Evolutionary conservation across 2,329 filamentous ascomycete species (phyloP).

Genomic region (Colletotrichum sp.): DNA sequence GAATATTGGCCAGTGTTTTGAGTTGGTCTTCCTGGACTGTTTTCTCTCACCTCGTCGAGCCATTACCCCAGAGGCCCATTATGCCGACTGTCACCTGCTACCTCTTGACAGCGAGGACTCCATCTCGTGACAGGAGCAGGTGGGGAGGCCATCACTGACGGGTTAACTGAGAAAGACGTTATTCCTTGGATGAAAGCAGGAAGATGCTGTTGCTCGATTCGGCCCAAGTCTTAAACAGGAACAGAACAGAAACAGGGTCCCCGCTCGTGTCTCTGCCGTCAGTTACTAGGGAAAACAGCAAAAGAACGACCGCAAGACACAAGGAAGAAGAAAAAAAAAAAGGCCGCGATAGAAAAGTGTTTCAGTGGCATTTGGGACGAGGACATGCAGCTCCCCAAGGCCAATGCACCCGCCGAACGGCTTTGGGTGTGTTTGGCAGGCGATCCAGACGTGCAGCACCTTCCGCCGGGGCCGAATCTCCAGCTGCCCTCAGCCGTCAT

Average conservation of each 20-base stretch:
- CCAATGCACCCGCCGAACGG: neutral
- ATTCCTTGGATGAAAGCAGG: neutral
- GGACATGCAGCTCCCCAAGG: neutral
- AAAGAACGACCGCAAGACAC: neutral
- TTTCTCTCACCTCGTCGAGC: neutral
- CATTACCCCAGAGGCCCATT: neutral
- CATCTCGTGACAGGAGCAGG: neutral
- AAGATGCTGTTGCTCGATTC: neutral
- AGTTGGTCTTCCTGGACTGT: neutral
- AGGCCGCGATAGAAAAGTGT: neutral
- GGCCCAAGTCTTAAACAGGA: neutral
- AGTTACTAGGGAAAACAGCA: neutral
- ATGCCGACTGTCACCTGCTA: neutral
- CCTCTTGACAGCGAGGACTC: neutral
- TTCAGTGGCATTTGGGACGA: conserved; percentile 13
- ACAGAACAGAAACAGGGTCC: neutral
- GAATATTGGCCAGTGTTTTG: neutral
- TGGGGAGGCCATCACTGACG: neutral
- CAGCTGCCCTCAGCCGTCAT: conserved; percentile 2
- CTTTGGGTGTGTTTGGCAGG: neutral
- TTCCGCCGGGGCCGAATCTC: neutral
- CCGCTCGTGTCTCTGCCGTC: neutral
- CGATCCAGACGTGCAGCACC: neutral
- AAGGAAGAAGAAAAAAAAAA: neutral
- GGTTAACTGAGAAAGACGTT: neutral